phyloP scores from a whole-genome alignment of 441 rosid species.

The Macaranga tanarius region DNA sequence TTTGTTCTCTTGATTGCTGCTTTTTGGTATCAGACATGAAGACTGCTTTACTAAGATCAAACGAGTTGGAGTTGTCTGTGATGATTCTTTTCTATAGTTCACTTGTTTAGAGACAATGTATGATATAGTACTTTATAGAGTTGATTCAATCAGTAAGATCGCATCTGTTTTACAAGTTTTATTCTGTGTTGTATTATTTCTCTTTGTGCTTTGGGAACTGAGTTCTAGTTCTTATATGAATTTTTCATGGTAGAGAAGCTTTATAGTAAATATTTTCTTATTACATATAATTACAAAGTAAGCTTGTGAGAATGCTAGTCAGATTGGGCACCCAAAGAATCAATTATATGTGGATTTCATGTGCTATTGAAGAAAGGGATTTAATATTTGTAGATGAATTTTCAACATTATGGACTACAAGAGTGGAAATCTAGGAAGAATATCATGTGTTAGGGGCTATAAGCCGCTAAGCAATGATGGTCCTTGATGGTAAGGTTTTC shows the following conservation, averaged over 20 bases:
- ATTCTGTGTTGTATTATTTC: no score
- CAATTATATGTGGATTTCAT: neutral
- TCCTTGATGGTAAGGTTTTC: neutral
- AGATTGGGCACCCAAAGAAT: neutral
- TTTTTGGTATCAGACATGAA: neutral
- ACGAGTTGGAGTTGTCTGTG: neutral
- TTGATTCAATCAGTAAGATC: neutral
- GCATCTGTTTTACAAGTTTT: neutral
- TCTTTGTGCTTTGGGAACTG: neutral
- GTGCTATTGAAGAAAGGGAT: neutral
- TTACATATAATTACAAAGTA: neutral
- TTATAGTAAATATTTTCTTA: neutral
- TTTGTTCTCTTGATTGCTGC: neutral
- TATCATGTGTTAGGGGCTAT: neutral
- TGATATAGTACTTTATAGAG: neutral
- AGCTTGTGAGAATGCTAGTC: neutral
- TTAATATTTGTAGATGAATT: neutral
- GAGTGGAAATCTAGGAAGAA: neutral
- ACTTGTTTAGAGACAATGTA: neutral
- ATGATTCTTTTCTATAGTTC: neutral
- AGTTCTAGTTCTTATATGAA: neutral
- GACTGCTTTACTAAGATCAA: neutral
- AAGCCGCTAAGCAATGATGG: neutral
- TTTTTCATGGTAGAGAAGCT: neutral
- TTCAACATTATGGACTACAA: neutral